Conservation (phyloP, 208 protist genomes). For the Leptomonas seymouri region DNA sequence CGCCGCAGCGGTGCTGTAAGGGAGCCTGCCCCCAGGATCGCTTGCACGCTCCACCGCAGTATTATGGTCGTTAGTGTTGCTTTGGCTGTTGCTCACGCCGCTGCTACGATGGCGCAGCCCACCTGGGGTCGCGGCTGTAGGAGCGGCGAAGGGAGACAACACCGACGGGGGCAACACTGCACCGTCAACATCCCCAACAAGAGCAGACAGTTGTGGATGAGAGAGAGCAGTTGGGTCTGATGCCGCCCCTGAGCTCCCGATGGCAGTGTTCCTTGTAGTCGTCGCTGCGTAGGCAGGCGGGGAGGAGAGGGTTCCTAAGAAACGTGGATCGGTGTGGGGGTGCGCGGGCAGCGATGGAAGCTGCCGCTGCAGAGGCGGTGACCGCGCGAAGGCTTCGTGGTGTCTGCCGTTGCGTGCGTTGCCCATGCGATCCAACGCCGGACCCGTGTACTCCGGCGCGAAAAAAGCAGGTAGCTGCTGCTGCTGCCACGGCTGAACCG, state of each 20-base stretch:
- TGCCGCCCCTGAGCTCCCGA: not conserved
- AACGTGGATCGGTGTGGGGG: not conserved
- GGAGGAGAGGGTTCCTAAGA: too few species aligned
- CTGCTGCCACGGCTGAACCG: too few species aligned
- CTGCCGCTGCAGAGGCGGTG: too few species aligned
- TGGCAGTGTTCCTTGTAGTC: not conserved
- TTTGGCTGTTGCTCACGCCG: not conserved
- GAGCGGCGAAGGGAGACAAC: not conserved
- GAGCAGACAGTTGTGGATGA: too few species aligned
- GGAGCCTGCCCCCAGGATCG: not conserved
- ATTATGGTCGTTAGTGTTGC: not conserved
- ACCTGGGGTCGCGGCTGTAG: too few species aligned
- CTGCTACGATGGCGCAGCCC: too few species aligned
- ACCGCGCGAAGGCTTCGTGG: too few species aligned
- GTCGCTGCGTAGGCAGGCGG: not conserved
- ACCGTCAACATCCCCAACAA: too few species aligned
- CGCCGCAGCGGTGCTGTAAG: not conserved
- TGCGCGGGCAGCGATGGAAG: too few species aligned
- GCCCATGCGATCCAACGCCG: not conserved
- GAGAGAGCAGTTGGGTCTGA: not conserved
- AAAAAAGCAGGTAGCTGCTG: not conserved
- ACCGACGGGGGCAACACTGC: not conserved
- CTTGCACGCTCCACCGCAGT: not conserved
- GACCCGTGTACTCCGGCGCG: not conserved
- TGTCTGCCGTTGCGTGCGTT: not conserved